phyloP scores from a whole-genome alignment of 768 basidiomycete genomes.

The Russula sp. region DNA sequence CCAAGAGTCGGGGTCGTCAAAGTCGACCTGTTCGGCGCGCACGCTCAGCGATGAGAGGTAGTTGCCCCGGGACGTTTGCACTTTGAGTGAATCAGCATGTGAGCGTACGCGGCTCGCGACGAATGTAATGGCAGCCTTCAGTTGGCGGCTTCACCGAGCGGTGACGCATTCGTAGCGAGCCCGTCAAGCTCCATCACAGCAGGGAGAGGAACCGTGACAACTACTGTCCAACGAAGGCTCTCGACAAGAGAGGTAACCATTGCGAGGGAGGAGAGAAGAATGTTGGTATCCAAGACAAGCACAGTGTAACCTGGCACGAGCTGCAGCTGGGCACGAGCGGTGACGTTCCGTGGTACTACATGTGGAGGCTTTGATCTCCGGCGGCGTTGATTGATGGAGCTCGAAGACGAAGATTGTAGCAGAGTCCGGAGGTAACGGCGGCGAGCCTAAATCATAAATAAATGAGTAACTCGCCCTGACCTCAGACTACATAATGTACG shows the following conservation, averaged over 20 bases:
- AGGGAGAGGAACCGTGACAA: conserved; percentile 70
- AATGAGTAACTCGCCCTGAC: conserved; percentile 5
- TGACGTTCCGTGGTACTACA: conserved; percentile 26
- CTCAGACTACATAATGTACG: conserved; percentile 6
- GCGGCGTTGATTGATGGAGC: conserved; percentile 17
- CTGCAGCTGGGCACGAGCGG: conserved; percentile 39
- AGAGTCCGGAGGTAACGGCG: conserved; percentile 67
- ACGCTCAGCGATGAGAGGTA: conserved; percentile 80
- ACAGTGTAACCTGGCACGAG: conserved; percentile 83
- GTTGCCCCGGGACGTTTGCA: conserved; percentile 93
- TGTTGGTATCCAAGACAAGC: conserved; percentile 93
- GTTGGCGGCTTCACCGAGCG: conserved; percentile 73
- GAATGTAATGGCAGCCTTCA: conserved; percentile 65
- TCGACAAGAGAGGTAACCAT: conserved; percentile 73
- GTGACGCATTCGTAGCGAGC: conserved; percentile 53
- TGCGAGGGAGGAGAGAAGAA: conserved; percentile 77
- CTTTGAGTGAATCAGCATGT: conserved; percentile 74
- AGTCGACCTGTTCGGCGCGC: conserved; percentile 79
- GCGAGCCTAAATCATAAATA: conserved; percentile 47
- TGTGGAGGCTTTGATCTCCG: conserved; percentile 31
- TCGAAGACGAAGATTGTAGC: conserved; percentile 40
- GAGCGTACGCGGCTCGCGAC: conserved; percentile 71
- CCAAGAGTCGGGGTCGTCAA: conserved; percentile 39
- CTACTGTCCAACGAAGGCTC: conserved; percentile 75
- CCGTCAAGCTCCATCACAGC: conserved; percentile 98